Conservation (phyloP, 768 basidiomycete species). For the Panus rudis region DNA sequence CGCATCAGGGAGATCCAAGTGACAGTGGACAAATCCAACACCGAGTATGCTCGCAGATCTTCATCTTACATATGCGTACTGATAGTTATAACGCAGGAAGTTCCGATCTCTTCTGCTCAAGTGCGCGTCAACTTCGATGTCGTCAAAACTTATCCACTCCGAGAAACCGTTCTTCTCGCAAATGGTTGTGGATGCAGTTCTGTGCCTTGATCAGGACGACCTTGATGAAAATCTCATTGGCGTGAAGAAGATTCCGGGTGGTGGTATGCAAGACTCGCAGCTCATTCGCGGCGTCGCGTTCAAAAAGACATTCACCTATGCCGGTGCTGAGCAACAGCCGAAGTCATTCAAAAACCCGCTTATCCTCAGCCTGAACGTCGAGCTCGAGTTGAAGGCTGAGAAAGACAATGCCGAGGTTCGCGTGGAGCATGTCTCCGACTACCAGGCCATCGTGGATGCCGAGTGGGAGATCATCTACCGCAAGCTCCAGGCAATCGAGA, state of each 20-base stretch:
- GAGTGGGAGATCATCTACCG: conserved; percentile 99
- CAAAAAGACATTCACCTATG: conserved; percentile 99
- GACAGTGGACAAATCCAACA: conserved; percentile 80
- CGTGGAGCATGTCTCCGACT: conserved; percentile 94
- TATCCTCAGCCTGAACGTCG: conserved; percentile 92
- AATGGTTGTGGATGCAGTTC: conserved; percentile 98
- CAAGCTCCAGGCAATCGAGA: conserved; percentile 92
- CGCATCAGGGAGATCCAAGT: conserved; percentile 88
- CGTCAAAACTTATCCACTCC: conserved; percentile 96
- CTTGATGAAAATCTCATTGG: conserved; percentile 95
- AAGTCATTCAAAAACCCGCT: conserved; percentile 86
- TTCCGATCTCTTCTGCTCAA: conserved; percentile 93
- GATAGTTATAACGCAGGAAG: conserved; percentile 42
- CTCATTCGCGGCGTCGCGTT: conserved; percentile 90
- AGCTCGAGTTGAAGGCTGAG: conserved; percentile 97
- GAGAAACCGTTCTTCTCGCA: conserved; percentile 98
- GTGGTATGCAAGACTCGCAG: conserved; percentile 94
- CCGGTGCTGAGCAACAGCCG: conserved; percentile 98
- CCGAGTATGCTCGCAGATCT: conserved; percentile 55
- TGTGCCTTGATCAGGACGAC: conserved; percentile 86
- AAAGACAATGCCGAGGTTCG: conserved; percentile 99
- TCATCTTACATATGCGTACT: neutral
- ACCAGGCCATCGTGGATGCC: conserved; percentile 98
- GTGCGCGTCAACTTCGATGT: conserved; percentile 99
- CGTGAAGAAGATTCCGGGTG: conserved; percentile 95